These are phyloP conservation scores for Candida nonsorbophila DNA, from an alignment of 805 yeast species.

Conservation along the genomic window DNA sequence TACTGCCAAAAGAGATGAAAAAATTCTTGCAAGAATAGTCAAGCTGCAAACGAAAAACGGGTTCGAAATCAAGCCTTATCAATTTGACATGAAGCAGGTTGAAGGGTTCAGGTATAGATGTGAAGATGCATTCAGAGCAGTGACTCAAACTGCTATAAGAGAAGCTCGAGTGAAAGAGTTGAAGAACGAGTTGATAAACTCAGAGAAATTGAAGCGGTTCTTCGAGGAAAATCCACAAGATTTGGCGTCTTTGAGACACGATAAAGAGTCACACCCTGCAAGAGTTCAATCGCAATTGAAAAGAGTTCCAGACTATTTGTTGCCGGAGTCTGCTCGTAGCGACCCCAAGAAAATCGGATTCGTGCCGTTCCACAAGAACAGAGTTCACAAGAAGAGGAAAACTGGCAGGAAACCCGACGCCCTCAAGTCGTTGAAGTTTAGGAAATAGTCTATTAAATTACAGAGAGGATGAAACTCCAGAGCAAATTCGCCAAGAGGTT, in stretches of 20 bases:
- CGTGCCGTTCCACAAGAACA: constrained; percentile 63
- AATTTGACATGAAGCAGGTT: constrained; percentile 85
- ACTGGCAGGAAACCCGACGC: constrained; percentile 53
- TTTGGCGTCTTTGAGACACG: constrained; percentile 82
- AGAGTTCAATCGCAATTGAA: constrained; percentile 82
- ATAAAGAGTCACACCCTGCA: constrained; percentile 78
- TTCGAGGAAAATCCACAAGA: constrained; percentile 98
- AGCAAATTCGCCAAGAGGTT: constrained; percentile 52
- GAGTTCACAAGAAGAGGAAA: constrained; percentile 34
- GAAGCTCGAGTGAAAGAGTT: constrained; percentile 91
- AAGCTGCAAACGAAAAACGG: constrained; percentile 73
- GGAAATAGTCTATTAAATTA: neutral
- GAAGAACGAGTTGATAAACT: constrained; percentile 77
- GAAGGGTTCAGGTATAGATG: constrained; percentile 95
- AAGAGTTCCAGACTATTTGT: constrained; percentile 85
- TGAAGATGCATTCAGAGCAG: constrained; percentile 96
- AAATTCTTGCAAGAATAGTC: constrained; percentile 68
- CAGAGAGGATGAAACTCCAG: constrained; percentile 40
- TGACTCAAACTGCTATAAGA: constrained; percentile 81
- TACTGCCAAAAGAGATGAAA: constrained; percentile 80
- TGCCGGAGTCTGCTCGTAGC: constrained; percentile 72
- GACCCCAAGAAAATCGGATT: constrained; percentile 56
- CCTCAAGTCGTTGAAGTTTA: constrained; percentile 42
- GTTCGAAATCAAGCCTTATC: constrained; percentile 75
- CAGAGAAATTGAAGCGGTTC: constrained; percentile 87